Evolutionary conservation across 108 stramenopile species (phyloP), one percentile per base, ranked within the genome.

Genomic region (Fistulifera pelliculosa): DNA sequence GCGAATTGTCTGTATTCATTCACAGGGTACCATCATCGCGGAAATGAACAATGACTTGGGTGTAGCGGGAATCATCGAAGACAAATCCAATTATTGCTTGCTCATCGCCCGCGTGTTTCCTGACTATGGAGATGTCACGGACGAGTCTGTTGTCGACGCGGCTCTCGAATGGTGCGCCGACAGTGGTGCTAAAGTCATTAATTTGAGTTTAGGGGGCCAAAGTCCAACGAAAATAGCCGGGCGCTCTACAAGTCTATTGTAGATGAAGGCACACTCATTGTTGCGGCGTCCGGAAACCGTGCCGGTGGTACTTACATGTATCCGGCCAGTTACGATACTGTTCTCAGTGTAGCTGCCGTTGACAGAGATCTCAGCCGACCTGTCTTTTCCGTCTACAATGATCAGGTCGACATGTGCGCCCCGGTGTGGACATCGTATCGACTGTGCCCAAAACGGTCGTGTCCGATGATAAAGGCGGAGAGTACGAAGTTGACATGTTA

Each of bases 251-350:
- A 58, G 11, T 8, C 22, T 0, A 17, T 48, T n/a, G n/a, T 21
- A 14, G 27, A 58, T 1, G 66, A 66, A 12, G 41, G 60, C 1
- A 57, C 73, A 7, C 48, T 77, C 2, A 14, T 67, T 16, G 41
- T 77, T 57, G 76, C 63, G 21, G 68, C 76, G 0, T 65, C 69
- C 11, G 76, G 76, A 1, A 77, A 77, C 58, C 60, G 27, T 35
- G 76, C 69, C 1, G 24, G 24, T 5, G 16, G 19, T 17, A 6
- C 4, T 2, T 31, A 48, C 13, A 17, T 39, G 4, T 80, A 70
- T 50, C 79, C 79, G 8, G 71, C 74, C 44, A 49, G 58, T 10
- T 76, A 76, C 56, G 21, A 31, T 11, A 21, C 18, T 18, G 66
- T 73, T 21, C 60, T 80, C 17, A 51, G 49, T 23, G 75, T 80